A percentile compares a stretch with the other conserved stretches of the same genome.
Conservation (phyloP, 225 moss, liverwort and hornwort species). For the Marchantia polymorpha region DNA sequence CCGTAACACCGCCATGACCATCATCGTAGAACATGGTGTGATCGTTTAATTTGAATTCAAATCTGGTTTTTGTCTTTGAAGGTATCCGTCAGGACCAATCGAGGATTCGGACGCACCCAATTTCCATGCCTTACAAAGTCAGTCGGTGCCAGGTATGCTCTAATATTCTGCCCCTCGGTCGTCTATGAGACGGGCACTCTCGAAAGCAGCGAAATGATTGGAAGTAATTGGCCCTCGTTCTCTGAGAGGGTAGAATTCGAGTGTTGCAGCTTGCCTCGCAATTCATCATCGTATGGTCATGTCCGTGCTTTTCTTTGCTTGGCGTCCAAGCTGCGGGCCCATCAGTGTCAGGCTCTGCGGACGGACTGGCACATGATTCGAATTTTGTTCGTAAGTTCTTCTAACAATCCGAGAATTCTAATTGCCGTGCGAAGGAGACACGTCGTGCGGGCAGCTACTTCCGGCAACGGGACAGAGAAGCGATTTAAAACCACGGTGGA, state of each 20-base stretch:
- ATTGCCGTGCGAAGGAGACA: constrained; percentile 44
- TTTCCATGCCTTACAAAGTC: background rate
- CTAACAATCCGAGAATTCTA: background rate
- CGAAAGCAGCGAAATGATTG: background rate
- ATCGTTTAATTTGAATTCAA: background rate
- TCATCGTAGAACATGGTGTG: background rate
- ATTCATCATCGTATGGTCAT: background rate
- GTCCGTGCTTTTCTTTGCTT: background rate
- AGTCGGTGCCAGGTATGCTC: constrained; percentile 15
- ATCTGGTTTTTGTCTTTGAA: constrained; percentile 8
- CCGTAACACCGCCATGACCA: too few relatives aligned
- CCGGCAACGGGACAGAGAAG: constrained; percentile 61
- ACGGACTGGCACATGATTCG: background rate
- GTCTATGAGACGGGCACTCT: background rate
- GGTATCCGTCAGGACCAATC: constrained; percentile 19
- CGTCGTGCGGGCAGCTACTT: constrained; percentile 40
- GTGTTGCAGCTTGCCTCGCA: background rate
- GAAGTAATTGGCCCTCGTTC: background rate
- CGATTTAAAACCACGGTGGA: constrained; percentile 75
- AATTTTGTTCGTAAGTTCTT: background rate
- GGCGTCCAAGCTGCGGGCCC: too few relatives aligned
- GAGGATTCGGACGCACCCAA: constrained; percentile 4
- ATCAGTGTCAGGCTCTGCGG: background rate
- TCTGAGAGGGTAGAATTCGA: background rate
- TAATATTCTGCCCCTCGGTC: background rate